These are phyloP conservation scores for Phyllosticta citriasiana DNA, from an alignment of 2,329 filamentous ascomycete species.

Conservation along the genomic window DNA sequence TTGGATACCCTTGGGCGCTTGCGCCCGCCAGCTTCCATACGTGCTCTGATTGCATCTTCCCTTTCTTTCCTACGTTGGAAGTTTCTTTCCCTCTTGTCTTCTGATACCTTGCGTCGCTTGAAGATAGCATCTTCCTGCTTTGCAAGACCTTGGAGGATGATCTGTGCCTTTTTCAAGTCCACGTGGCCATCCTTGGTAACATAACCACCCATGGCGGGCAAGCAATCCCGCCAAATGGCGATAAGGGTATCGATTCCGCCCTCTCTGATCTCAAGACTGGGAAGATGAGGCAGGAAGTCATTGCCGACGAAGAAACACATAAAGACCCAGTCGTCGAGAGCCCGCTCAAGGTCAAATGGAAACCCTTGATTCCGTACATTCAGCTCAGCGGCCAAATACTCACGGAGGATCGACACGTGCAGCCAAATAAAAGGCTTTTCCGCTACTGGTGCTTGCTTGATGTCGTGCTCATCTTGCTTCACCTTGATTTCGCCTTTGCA, in stretches of 20 bases:
- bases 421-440: slow-evolving; percentile 98
- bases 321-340: slow-evolving; percentile 96
- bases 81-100: slow-evolving; percentile 48
- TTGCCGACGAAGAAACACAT: slow-evolving; percentile 99
- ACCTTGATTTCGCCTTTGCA: slow-evolving; percentile 72
- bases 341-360: slow-evolving; percentile 84
- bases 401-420: slow-evolving; percentile 80
- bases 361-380: slow-evolving; percentile 75
- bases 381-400: slow-evolving; percentile 88
- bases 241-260: slow-evolving; percentile 94
- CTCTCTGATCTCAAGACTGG: slow-evolving; percentile 94
- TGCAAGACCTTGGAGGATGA: slow-evolving; percentile 78
- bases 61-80: slow-evolving; percentile 12
- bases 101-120: slow-evolving; percentile 71
- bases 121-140: slow-evolving; percentile 94
- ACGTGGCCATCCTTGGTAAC: slow-evolving; percentile 92
- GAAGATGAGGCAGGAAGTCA: slow-evolving; percentile 93
- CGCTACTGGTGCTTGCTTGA: slow-evolving; percentile 60
- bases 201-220: slow-evolving; percentile 87
- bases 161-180: slow-evolving; percentile 74
- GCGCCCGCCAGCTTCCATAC: not conserved
- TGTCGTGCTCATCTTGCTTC: slow-evolving; percentile 69
- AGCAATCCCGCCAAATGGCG: slow-evolving; percentile 91
- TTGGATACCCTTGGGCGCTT: not conserved
- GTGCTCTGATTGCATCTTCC: slow-evolving; percentile 2